Evolutionary conservation across 1,284 basidiomycete species (phyloP).

Genomic region (Tranzscheliella williamsii): DNA sequence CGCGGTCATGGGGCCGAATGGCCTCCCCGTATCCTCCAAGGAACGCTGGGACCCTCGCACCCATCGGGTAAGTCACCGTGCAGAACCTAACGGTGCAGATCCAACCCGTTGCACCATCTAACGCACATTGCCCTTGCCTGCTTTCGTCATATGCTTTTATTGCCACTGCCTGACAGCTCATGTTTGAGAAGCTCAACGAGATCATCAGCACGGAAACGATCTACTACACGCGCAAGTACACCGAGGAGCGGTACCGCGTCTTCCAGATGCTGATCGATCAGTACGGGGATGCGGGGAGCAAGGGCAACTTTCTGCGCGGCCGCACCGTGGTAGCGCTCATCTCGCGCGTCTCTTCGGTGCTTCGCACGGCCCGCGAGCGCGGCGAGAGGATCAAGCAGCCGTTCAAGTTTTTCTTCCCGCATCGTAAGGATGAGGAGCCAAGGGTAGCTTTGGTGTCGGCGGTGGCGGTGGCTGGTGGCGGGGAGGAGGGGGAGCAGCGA

Average conservation of each 20-base stretch:
- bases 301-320: conserved; percentile 27
- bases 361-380: conserved; percentile 15
- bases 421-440: conserved; percentile 15
- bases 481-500: no score
- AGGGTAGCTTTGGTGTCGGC: no score
- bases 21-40: conserved; percentile 23
- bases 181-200: conserved; percentile 40
- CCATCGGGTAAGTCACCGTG: no score
- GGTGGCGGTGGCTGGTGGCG: no score
- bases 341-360: conserved; percentile 16
- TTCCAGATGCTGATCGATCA: conserved; percentile 28
- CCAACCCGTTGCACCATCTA: background rate
- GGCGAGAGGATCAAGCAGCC: conserved; percentile 35
- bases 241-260: conserved; percentile 26
- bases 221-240: conserved; percentile 25
- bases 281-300: conserved; percentile 28
- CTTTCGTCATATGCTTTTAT: no score
- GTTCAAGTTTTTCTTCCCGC: conserved; percentile 36
- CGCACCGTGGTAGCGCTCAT: conserved; percentile 23
- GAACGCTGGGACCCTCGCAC: conserved; percentile 30
- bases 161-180: no score
- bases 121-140: background rate
- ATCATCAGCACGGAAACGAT: conserved; percentile 24
- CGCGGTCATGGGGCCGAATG: conserved; percentile 18
- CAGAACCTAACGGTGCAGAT: background rate